phyloP scores from a whole-genome alignment of 2,329 filamentous ascomycete genomes.

The Tolypocladium album region DNA sequence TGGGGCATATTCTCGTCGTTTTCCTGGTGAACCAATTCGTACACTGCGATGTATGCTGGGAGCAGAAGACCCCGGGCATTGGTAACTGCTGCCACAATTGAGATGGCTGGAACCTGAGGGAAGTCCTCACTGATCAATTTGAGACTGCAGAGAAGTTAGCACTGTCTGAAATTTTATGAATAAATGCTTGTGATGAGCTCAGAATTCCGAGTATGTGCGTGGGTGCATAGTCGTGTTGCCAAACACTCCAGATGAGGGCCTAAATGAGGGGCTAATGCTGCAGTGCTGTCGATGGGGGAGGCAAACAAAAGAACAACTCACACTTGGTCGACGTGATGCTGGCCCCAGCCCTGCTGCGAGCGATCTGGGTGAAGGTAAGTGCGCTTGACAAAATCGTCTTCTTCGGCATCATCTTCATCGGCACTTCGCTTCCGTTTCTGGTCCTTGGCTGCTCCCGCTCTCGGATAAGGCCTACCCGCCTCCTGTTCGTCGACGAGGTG shows the following conservation, averaged over 20 bases:
- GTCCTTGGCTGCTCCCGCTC: constrained; percentile 7
- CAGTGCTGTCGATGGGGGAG: background rate
- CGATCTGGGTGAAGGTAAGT: background rate
- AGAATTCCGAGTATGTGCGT: background rate
- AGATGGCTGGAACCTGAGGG: background rate
- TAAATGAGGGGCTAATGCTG: no score
- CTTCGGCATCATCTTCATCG: background rate
- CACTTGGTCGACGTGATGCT: background rate
- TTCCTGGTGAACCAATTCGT: background rate
- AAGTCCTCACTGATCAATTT: background rate
- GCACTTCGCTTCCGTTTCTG: constrained; percentile 32
- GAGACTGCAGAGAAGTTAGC: background rate
- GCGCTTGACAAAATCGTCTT: background rate
- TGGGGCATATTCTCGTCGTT: background rate
- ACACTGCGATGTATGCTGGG: background rate
- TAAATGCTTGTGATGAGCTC: background rate
- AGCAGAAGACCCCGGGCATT: background rate
- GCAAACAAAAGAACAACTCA: background rate
- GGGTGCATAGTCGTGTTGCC: no score
- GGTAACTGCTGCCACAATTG: background rate
- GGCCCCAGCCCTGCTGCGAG: background rate
- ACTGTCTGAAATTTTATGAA: background rate
- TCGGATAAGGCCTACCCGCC: constrained; percentile 25
- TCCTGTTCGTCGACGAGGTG: constrained; percentile 30
- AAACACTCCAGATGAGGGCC: background rate